A percentile compares a stretch with the other conserved stretches of the same genome.
phyloP scores from a whole-genome alignment of 306 rosid genomes.

The Bauhinia variegata region DNA sequence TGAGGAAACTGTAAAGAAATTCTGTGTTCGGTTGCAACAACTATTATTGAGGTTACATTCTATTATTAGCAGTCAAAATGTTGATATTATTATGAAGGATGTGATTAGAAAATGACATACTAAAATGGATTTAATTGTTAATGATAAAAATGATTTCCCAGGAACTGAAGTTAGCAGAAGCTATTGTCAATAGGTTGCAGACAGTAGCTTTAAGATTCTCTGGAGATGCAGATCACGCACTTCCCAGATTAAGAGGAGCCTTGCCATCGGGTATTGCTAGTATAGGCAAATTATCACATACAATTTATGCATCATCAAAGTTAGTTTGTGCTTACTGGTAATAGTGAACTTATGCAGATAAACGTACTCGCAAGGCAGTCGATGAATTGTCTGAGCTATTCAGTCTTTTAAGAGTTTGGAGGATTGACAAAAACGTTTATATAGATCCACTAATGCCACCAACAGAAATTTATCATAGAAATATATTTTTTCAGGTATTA shows the following conservation, averaged over 20 bases:
- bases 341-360: constrained; percentile 61
- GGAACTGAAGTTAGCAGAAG: constrained; percentile 84
- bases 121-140: constrained; percentile 25
- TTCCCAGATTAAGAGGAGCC: constrained; percentile 95
- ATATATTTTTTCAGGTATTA: constrained; percentile 87
- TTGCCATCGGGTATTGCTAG: constrained; percentile 66
- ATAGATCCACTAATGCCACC: constrained; percentile 89
- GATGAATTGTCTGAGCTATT: constrained; percentile 86
- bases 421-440: constrained; percentile 66
- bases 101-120: constrained; percentile 2
- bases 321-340: constrained; percentile 31
- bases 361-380: constrained; percentile 77
- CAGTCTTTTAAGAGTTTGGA: constrained; percentile 82
- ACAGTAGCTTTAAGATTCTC: constrained; percentile 88
- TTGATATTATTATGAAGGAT: constrained; percentile 5
- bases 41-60: constrained; percentile 22
- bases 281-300: constrained; percentile 25
- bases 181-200: constrained; percentile 90
- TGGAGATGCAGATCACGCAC: constrained; percentile 84
- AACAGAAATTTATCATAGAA: constrained; percentile 83
- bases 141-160: constrained; percentile 38
- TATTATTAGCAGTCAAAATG: constrained; percentile 8
- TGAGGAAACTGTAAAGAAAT: constrained; percentile 37
- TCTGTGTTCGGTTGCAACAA: constrained; percentile 22
- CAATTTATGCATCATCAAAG: constrained; percentile 13